A percentile compares a stretch with the other conserved stretches of the same genome.
Conservation (phyloP, 306 rosid genomes). For the Glycine soja region DNA sequence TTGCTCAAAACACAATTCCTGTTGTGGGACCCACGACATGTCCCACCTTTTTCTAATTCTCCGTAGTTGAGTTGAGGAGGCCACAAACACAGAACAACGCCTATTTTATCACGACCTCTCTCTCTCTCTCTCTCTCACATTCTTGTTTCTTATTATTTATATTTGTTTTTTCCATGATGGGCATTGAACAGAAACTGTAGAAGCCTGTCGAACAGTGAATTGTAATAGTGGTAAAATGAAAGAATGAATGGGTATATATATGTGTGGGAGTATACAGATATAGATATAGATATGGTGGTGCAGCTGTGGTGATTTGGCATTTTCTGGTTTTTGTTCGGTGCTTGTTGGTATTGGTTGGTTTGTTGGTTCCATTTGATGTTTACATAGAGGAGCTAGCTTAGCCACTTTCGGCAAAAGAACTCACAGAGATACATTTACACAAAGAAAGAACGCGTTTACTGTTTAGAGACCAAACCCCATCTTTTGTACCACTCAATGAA, state of each 20-base stretch:
- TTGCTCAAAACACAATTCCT: conserved; percentile 27
- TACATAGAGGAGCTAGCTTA: conserved; percentile 30
- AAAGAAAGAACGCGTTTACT: no score
- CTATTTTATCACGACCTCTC: neutral
- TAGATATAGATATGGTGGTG: conserved; percentile 54
- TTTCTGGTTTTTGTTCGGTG: conserved; percentile 56
- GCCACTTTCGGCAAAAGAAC: conserved; percentile 44
- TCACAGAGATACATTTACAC: no score
- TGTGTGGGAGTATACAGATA: conserved; percentile 2
- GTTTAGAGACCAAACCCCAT: no score
- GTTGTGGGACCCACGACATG: conserved; percentile 23
- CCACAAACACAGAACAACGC: neutral
- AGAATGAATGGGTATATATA: neutral
- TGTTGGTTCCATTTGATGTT: conserved; percentile 39
- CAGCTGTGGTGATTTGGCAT: conserved; percentile 54
- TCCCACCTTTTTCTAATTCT: neutral
- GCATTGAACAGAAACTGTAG: neutral
- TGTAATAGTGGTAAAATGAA: neutral
- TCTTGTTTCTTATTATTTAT: neutral
- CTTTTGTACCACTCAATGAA: no score
- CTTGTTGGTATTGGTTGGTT: conserved; percentile 53
- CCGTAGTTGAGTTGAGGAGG: conserved; percentile 19
- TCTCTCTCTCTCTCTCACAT: neutral
- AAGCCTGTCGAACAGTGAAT: conserved; percentile 13
- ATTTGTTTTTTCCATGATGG: neutral